Percentiles rank a stretch among this genome's conserved stretches.
phyloP scores from a whole-genome alignment of 495 filamentous ascomycete species.

The Penicillium pancosmium region DNA sequence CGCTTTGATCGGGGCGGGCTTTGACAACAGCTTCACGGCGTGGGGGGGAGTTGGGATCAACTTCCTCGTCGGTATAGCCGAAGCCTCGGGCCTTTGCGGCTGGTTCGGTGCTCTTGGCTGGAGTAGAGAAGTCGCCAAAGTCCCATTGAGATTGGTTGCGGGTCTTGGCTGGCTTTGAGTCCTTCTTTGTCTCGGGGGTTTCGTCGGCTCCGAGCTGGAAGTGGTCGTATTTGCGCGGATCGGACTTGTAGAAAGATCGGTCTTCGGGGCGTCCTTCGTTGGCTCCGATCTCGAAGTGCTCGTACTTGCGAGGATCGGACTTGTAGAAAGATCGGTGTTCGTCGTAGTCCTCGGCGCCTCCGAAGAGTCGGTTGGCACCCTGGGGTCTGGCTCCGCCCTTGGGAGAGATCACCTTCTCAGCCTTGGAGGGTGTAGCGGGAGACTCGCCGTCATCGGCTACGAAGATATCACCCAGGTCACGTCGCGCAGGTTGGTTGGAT shows the following conservation, averaged over 20 bases:
- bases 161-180: conserved; percentile 47
- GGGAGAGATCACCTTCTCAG: conserved; percentile 37
- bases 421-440: conserved; percentile 52
- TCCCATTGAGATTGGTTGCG: conserved; percentile 76
- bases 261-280: conserved; percentile 41
- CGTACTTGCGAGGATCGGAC: conserved; percentile 72
- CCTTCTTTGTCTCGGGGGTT: conserved; percentile 42
- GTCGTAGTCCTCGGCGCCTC: conserved; percentile 48
- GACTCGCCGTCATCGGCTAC: conserved; percentile 48
- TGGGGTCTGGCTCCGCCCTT: conserved; percentile 67
- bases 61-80: conserved; percentile 69
- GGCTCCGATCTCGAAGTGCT: conserved; percentile 82
- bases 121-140: conserved; percentile 84
- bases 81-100: conserved; percentile 68
- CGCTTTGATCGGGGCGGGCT: conserved; percentile 74
- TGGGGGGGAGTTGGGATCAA: conserved; percentile 59
- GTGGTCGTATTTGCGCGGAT: conserved; percentile 80
- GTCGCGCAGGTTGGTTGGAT: conserved; percentile 62
- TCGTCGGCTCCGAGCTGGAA: conserved; percentile 79
- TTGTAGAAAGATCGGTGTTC: conserved; percentile 51
- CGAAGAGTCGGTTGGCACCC: conserved; percentile 65
- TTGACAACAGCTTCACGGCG: conserved; percentile 58
- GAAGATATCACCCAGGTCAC: conserved; percentile 67
- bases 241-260: conserved; percentile 52
- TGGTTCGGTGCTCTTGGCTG: conserved; percentile 64